phyloP scores from a whole-genome alignment of 805 yeast genomes.

The Schwanniomyces sp. region DNA sequence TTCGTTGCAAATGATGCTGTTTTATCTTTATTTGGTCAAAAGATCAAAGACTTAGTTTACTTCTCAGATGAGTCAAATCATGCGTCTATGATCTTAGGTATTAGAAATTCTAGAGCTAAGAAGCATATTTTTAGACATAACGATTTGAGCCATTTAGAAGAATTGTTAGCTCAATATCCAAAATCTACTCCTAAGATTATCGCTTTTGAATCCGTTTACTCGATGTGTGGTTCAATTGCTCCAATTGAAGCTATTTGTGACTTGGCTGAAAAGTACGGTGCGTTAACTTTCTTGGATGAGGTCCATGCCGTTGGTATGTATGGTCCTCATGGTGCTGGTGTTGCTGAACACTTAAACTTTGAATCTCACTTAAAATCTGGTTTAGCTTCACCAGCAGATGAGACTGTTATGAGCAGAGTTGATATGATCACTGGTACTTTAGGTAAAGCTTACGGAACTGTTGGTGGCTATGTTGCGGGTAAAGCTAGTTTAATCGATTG shows the following conservation, averaged over 20 bases:
- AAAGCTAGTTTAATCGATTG: slow-evolving; percentile 82
- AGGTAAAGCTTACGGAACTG: slow-evolving; percentile 95
- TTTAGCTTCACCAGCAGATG: slow-evolving; percentile 42
- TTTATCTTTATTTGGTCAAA: slow-evolving; percentile 85
- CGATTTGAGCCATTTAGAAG: slow-evolving; percentile 80
- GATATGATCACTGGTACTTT: slow-evolving; percentile 97
- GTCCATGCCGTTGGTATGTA: slow-evolving; percentile 99
- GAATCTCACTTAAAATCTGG: slow-evolving; percentile 75
- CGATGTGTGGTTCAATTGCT: slow-evolving; percentile 97
- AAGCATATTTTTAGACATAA: slow-evolving; percentile 93
- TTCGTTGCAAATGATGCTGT: slow-evolving; percentile 97
- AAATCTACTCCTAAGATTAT: slow-evolving; percentile 87
- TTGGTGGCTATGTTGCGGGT: slow-evolving; percentile 98
- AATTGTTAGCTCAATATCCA: slow-evolving; percentile 75
- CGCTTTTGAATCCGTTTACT: slow-evolving; percentile 96
- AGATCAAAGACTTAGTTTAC: slow-evolving; percentile 83
- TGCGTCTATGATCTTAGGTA: slow-evolving; percentile 97
- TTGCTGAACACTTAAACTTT: slow-evolving; percentile 93
- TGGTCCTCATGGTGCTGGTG: slow-evolving; percentile 99
- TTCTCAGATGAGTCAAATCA: slow-evolving; percentile 93
- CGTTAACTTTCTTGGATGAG: slow-evolving; percentile 94
- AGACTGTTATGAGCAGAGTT: slow-evolving; percentile 80
- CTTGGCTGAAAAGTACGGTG: slow-evolving; percentile 96
- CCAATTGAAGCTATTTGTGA: slow-evolving; percentile 93
- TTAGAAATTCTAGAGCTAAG: slow-evolving; percentile 81